Percentiles rank a stretch among this genome's conserved stretches.
phyloP scores from a whole-genome alignment of 164 flowering plant genomes.

The Tetracentron sinense region DNA sequence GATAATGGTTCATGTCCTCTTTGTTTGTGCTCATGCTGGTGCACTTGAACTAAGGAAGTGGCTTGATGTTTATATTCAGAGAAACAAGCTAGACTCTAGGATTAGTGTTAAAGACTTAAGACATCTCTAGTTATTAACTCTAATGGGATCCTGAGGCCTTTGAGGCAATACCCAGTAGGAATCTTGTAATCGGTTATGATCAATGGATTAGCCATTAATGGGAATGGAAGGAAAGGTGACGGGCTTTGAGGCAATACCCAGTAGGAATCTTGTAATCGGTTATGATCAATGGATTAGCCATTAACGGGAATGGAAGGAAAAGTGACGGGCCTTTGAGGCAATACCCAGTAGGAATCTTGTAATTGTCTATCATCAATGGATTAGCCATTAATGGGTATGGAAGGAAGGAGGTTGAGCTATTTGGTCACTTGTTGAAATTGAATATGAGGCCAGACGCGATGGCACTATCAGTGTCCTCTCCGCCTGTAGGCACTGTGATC shows the following conservation, averaged over 20 bases:
- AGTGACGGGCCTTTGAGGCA: too few species aligned
- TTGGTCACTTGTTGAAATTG: conserved; percentile 12
- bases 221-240: too few species aligned
- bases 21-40: conserved; percentile 17
- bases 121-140: conserved; percentile 23
- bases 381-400: conserved; percentile 21
- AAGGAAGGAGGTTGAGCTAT: conserved; percentile 8
- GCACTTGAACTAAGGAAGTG: conserved; percentile 18
- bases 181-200: conserved; percentile 22
- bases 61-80: conserved; percentile 17
- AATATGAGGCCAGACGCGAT: conserved; percentile 14
- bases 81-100: conserved; percentile 1
- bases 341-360: conserved; percentile 11
- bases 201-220: conserved; percentile 20
- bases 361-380: conserved; percentile 23
- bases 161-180: conserved; percentile 9
- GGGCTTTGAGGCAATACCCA: too few species aligned
- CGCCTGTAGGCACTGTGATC: conserved; percentile 15
- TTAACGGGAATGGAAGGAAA: too few species aligned
- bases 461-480: conserved; percentile 9
- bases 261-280: conserved; percentile 19
- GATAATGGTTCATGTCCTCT: conserved; percentile 6
- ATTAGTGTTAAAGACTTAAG: conserved; percentile 12
- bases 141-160: conserved; percentile 17
- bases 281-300: conserved; percentile 21